Evolutionary conservation across 495 filamentous ascomycete species (phyloP), one percentile per base, ranked within the genome.

Genomic region (Hamigera avellanea): DNA sequence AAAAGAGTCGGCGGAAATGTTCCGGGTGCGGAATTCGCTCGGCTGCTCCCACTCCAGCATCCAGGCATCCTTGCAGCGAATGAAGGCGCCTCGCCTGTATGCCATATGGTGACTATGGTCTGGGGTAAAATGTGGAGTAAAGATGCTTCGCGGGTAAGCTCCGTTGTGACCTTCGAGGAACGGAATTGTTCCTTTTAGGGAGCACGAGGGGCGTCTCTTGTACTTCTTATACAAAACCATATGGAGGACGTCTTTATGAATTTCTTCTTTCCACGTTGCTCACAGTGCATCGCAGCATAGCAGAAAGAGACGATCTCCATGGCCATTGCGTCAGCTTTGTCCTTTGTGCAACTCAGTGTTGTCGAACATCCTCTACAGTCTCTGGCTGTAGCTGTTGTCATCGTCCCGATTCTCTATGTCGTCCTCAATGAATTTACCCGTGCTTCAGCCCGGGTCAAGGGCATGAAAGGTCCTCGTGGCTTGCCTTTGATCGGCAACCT

Each of bases 401-500:
- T 61, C 5, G 19, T 58, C 8, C 59, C 60, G 1, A 14, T 67
- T 13, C 33, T 63, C 29, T 76, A 73, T 47, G 36, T 76, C 32
- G 37, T 73, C 9, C 35, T 57, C 6, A 77, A 75, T 48, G 73
- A 78, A 40, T 56, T 71, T 32, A 47, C 64, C 36, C 73, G 73
- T 8, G 40, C 53, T 12, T 59, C 61, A 8, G 59, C 62, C 19
- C 64, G 73, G 26, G 61, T 78, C 1, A 48, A 61, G 1, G 64
- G 65, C 13, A 60, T 81, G 35, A 57, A 55, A 10, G 75, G 76
- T 4, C 75, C 76, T 0, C 52, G 48, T 8, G 74, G 75, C 1
- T 55, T 72, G 42, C 75, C 74, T 1, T 43, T 81, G 28, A 66
- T 81, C 29, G 76, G 76, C n/a, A 80, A 79, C 41, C 49, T 80